Conservation (phyloP, 1,139 yeast species). For the Yamadazyma songkhlaensis region DNA sequence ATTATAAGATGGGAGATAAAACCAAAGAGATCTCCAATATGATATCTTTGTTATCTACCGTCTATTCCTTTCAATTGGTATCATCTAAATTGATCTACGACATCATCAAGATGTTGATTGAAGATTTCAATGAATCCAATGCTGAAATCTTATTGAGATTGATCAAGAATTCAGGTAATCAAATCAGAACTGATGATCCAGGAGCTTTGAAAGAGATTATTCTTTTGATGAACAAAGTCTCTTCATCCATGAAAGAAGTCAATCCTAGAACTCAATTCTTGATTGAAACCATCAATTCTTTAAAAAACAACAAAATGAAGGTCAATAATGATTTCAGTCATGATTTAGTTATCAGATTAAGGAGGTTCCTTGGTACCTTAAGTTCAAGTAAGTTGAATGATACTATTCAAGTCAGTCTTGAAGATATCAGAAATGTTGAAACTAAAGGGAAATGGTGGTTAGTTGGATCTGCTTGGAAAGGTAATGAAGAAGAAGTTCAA, state of each 20-base stretch:
- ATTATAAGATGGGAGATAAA: constrained; percentile 22
- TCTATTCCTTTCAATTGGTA: constrained; percentile 74
- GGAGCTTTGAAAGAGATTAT: constrained; percentile 79
- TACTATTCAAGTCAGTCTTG: constrained; percentile 79
- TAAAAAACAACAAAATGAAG: constrained; percentile 81
- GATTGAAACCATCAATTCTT: constrained; percentile 77
- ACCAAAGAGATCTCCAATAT: constrained; percentile 67
- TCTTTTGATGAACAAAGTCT: constrained; percentile 44
- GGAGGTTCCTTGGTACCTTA: constrained; percentile 60
- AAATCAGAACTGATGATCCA: constrained; percentile 89
- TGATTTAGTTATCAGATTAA: constrained; percentile 55
- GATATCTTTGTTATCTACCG: constrained; percentile 69
- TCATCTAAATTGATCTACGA: constrained; percentile 78
- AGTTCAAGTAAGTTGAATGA: constrained; percentile 52
- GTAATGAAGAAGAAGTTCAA: constrained; percentile 34
- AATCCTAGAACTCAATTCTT: constrained; percentile 76
- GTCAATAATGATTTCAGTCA: constrained; percentile 46
- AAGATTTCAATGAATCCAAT: constrained; percentile 61
- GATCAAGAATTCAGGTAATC: constrained; percentile 74
- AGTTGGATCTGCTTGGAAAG: constrained; percentile 96
- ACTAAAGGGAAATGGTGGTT: constrained; percentile 98
- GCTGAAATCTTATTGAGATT: constrained; percentile 76
- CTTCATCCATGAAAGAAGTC: constrained; percentile 24
- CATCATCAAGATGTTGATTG: constrained; percentile 55
- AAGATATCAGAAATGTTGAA: constrained; percentile 74